Evolutionary conservation across 331 rosid species (phyloP).

Genomic region (Pyrus hybrid): DNA sequence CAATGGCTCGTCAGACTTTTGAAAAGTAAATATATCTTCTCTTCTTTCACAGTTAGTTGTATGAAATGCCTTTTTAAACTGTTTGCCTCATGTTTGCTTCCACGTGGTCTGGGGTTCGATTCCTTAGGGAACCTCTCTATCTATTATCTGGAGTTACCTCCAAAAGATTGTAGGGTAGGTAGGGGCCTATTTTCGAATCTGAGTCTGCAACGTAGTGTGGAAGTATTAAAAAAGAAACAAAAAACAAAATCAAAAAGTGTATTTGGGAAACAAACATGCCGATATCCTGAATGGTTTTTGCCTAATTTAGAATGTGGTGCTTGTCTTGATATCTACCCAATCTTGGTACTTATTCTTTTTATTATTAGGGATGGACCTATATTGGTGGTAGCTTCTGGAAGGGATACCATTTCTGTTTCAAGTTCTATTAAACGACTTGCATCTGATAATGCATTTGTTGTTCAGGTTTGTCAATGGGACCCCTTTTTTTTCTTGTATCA

Average conservation of each 20-base stretch:
- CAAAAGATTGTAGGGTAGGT: neutral
- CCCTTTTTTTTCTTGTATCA: neutral
- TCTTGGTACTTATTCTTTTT: constrained; percentile 5
- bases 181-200: neutral
- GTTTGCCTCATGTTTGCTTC: neutral
- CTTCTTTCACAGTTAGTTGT: neutral
- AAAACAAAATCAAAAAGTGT: neutral
- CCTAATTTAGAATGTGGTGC: neutral
- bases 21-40: constrained; percentile 56
- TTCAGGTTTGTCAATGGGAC: constrained; percentile 54
- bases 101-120: neutral
- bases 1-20: constrained; percentile 57
- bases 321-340: neutral
- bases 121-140: neutral
- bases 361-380: constrained; percentile 81
- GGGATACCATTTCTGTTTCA: constrained; percentile 75
- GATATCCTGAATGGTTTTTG: neutral
- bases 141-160: neutral
- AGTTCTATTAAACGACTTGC: constrained; percentile 75
- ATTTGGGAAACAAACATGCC: neutral
- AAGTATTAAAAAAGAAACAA: neutral
- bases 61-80: neutral
- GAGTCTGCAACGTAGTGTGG: neutral
- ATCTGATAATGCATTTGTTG: constrained; percentile 67
- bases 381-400: constrained; percentile 86